phyloP scores from a whole-genome alignment of 2,329 filamentous ascomycete species.

The Pseudocercospora musae region DNA sequence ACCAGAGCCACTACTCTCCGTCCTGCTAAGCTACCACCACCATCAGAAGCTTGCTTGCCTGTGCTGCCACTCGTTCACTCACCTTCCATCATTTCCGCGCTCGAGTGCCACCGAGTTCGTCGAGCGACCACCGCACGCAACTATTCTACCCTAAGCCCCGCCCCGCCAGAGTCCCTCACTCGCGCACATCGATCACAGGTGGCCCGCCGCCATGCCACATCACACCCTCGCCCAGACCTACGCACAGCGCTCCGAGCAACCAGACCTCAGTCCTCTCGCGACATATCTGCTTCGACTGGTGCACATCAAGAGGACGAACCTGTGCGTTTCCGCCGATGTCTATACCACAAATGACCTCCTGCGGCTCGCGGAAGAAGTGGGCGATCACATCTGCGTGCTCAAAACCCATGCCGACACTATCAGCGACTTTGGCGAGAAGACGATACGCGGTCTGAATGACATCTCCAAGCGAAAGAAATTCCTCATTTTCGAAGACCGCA shows the following conservation, averaged over 20 bases:
- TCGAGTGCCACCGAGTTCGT: neutral
- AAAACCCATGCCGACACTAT: constrained; percentile 63
- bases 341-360: constrained; percentile 55
- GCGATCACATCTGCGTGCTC: constrained; percentile 59
- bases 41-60: neutral
- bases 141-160: neutral
- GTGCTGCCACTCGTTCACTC: neutral
- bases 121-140: neutral
- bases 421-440: constrained; percentile 58
- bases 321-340: constrained; percentile 57
- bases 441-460: constrained; percentile 48
- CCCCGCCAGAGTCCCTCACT: constrained; percentile 3
- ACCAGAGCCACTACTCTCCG: neutral
- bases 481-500: constrained; percentile 54
- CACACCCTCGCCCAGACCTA: constrained; percentile 44
- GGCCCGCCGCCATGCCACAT: constrained; percentile 30
- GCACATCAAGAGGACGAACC: constrained; percentile 50
- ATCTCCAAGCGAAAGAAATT: constrained; percentile 50
- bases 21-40: neutral
- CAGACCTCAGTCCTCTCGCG: constrained; percentile 45
- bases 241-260: constrained; percentile 44
- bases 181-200: neutral
- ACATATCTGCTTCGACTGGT: constrained; percentile 50
- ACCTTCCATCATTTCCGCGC: neutral
- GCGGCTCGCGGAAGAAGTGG: constrained; percentile 55